Evolutionary conservation across 148 eudicot species (phyloP).

Genomic region (Diospyros lotus): DNA sequence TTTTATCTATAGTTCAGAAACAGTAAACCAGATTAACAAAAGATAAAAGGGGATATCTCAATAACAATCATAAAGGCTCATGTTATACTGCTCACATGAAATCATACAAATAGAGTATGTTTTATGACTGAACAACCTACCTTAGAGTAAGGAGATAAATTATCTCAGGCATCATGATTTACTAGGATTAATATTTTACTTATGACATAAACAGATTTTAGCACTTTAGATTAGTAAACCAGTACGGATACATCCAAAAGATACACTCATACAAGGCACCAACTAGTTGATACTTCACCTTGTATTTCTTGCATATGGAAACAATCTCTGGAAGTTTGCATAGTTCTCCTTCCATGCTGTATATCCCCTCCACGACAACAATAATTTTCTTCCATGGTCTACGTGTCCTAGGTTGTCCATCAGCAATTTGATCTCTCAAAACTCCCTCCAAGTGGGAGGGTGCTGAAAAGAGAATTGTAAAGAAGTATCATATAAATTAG

Average conservation of each 20-base stretch:
- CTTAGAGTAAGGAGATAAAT: too few species aligned
- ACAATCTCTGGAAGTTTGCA: conserved; percentile 98
- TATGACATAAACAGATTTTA: too few species aligned
- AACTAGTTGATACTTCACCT: conserved; percentile 35
- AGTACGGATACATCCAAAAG: neutral
- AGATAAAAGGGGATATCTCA: too few species aligned
- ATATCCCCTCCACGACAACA: conserved; percentile 94
- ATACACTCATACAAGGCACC: neutral
- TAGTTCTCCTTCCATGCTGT: conserved; percentile 99
- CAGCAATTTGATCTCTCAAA: conserved; percentile 89
- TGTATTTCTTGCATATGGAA: conserved; percentile 91
- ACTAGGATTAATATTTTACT: neutral
- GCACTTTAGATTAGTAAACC: neutral
- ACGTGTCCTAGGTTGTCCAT: conserved; percentile 95
- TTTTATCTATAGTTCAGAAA: neutral
- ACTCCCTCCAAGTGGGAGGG: conserved; percentile 87
- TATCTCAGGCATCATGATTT: neutral
- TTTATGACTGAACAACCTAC: too few species aligned
- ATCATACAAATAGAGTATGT: too few species aligned
- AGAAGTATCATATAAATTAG: neutral
- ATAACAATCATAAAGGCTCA: too few species aligned
- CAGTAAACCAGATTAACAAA: neutral
- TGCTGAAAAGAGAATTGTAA: conserved; percentile 30
- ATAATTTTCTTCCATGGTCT: conserved; percentile 99
- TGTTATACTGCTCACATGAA: too few species aligned